phyloP scores from a whole-genome alignment of 73 alveolate genomes.

The Symbiodinium natans region DNA sequence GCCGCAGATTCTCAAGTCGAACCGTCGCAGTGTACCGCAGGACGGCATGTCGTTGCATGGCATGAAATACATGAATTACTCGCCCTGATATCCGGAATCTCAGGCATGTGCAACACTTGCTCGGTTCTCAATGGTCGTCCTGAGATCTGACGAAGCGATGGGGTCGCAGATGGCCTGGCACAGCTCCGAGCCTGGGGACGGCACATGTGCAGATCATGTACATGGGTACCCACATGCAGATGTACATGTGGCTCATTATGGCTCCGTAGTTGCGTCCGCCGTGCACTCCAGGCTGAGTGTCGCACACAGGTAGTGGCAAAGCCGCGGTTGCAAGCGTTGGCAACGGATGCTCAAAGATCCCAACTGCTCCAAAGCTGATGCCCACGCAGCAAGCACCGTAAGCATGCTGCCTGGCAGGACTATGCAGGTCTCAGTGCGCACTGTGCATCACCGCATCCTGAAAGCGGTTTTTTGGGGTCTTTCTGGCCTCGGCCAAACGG shows the following conservation, averaged over 20 bases:
- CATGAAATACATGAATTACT: too few species aligned
- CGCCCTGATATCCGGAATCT: too few species aligned
- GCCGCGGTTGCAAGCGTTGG: slow-evolving; percentile 58
- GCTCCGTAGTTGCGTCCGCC: background rate
- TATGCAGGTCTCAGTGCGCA: too few species aligned
- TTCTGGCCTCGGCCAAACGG: slow-evolving; percentile 72
- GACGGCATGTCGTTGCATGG: too few species aligned
- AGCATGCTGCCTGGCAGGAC: slow-evolving; percentile 48
- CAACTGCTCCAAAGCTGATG: slow-evolving; percentile 38
- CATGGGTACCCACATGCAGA: background rate
- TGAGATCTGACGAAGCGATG: background rate
- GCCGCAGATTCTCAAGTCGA: too few species aligned
- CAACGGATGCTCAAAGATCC: slow-evolving; percentile 14
- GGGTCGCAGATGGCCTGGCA: slow-evolving; percentile 87
- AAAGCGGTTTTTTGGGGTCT: too few species aligned
- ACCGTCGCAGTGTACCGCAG: too few species aligned
- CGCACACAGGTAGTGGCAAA: slow-evolving; percentile 21
- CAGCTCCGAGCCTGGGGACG: slow-evolving; percentile 39
- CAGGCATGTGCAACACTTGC: background rate
- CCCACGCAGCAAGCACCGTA: slow-evolving; percentile 52
- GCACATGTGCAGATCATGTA: background rate
- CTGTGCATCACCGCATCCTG: too few species aligned
- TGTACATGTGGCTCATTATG: background rate
- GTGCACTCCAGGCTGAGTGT: background rate
- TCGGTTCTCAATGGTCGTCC: background rate